Evolutionary conservation across 345 rosid species (phyloP), one percentile per base, ranked within the genome.

Genomic region (Hevea brasiliensis): DNA sequence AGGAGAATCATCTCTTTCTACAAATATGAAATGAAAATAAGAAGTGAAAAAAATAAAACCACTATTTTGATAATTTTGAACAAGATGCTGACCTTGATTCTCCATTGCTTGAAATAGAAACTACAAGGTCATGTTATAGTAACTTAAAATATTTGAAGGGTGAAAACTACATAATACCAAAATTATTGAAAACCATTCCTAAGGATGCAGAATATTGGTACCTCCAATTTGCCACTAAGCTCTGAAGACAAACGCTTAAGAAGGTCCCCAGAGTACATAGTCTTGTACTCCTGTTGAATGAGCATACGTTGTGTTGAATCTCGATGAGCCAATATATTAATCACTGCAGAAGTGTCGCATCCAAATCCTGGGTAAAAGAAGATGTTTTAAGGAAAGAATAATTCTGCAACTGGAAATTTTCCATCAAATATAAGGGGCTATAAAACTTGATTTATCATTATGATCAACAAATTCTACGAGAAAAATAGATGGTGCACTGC

Each of bases 261-360:
- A 67, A 88, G 65, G 63, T 84, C 89, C 5, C 78, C 87, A 15
- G 82, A 75, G 72, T 84, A 87, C 77, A 84, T 79, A 61, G 83
- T 44, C 48, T 50, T 73, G 71, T 88, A 90, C 77, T 90, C 92
- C 1, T 79, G 83, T 73, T 79, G 88, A 78, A 90, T 90, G 68
- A 72, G 80, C 50, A 79, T 48, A 12, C 92, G 90, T 57, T 88
- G 92, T 18, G 83, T 55, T 17, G 85, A 86, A 79, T 88, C 92
- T 72, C 95, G 81, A 74, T 87, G 95, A 45, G 92, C 86, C 67
- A 90, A 85, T 76, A 90, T 81, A 63, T 83, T 78, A 73, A 90
- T 76, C 72, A 90, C 91, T 0, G 75, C 81, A 3, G 81, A 58
- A 47, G 80, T 83, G 67, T 90, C 92, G 35, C 89, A 85, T 57